Base-by-base conservation (phyloP, 1,284 basidiomycete species). In the Dichomitus squalens region DNA sequence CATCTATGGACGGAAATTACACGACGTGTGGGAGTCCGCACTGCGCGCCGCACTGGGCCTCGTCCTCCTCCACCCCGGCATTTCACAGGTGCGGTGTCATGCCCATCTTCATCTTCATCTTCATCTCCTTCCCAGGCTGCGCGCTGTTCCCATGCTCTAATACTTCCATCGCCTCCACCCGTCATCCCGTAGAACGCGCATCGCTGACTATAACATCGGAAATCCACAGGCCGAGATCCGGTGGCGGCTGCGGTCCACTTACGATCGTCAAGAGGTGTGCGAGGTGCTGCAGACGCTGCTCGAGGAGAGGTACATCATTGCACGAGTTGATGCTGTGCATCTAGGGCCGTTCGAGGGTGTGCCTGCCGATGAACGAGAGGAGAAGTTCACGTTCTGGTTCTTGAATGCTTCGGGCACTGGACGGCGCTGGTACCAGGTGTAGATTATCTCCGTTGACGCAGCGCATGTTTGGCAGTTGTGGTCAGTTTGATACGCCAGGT, bases 181-280 rank as follows among this genome's bases (percentile, higher is more conserved):
- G 7, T 40, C 41, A 23, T 12, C 41, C 2, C 29, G 2, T 29
- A n/a, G n/a, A n/a, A n/a, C n/a, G n/a, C n/a, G n/a, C n/a, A n/a
- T n/a, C 29, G 20, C 18, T 33, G n/a, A 29, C 6, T 47, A 11
- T 31, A 16, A 6, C 11, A 7, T 46, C 39, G 49, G 25, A 23
- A 27, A 49, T 52, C 31, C 11, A 41, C 62, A 94, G 90, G 73
- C 76, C 16, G 85, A 87, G 65, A 73, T 94, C 49, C 80, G 84
- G 53, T 87, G 85, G 81, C 79, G 86, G 57, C 74, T 94, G 51
- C 76, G 81, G 54, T 73, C 78, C 11, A 80, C 87, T 27, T 89
- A 93, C 60, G 92, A 95, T 69, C 79, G 88, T 55, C 84, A 88
- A 63, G 92, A 95, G 70, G 72, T 90, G 34, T 75, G 79, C 52